Percentiles rank a stretch among this genome's conserved stretches.
Evolutionary conservation across 2,329 filamentous ascomycete species (phyloP).

Genomic region (Diaporthe helianthi): DNA sequence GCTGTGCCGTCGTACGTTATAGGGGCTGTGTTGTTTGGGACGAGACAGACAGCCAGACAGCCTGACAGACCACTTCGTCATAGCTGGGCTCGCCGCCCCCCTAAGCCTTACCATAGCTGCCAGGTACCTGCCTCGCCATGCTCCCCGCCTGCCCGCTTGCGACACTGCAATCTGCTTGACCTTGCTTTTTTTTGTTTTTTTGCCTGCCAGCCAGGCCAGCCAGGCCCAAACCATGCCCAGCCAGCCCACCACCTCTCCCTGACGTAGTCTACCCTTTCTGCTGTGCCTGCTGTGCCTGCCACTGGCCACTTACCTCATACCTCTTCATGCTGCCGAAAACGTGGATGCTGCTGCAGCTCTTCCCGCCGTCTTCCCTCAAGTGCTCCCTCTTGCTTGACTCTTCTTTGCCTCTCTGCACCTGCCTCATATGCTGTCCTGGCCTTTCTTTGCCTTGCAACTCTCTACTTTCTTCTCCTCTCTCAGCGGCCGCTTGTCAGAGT

Average conservation of each 20-base stretch:
- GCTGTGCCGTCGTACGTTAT: not conserved
- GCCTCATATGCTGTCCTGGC: not conserved
- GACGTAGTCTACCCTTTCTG: not conserved
- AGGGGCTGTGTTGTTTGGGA: no score
- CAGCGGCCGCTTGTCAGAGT: no score
- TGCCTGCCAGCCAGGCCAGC: not conserved
- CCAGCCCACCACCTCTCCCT: not conserved
- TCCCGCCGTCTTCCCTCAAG: not conserved
- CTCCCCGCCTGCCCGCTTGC: constrained; percentile 2
- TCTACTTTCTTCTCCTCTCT: not conserved
- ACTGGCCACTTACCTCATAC: constrained; percentile 25
- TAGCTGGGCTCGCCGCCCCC: constrained; percentile 15
- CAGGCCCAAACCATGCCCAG: no score
- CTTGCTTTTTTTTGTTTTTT: constrained; percentile 16
- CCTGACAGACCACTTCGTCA: constrained; percentile 31
- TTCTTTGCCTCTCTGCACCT: not conserved
- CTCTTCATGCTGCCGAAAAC: constrained; percentile 8
- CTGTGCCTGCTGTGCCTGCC: no score
- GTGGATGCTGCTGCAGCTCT: not conserved
- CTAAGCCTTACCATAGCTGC: no score
- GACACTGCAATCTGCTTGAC: constrained; percentile 21
- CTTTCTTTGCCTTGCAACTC: not conserved
- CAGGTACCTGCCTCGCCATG: no score
- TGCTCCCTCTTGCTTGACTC: not conserved
- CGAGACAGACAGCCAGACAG: no score